These are phyloP conservation scores for Thermomucor indicae-seudaticae DNA, from an alignment of 371 early-diverging fungal species.

Conservation along the genomic window DNA sequence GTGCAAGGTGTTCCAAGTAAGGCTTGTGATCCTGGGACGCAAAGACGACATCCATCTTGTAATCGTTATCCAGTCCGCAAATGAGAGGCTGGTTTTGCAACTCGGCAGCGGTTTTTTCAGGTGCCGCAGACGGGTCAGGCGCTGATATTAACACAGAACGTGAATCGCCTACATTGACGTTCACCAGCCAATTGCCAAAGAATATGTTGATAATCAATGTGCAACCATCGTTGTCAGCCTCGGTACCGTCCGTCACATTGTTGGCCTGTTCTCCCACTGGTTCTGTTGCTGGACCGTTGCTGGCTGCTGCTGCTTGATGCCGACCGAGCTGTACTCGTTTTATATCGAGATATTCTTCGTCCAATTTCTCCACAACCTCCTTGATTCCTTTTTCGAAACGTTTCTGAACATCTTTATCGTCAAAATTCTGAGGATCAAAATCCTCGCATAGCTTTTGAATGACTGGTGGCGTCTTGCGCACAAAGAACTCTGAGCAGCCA, in stretches of 20 bases:
- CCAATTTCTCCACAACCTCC: slow-evolving; percentile 44
- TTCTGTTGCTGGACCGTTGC: not conserved
- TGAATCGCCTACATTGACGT: slow-evolving; percentile 82
- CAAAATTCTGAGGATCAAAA: slow-evolving; percentile 37
- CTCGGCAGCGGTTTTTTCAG: slow-evolving; percentile 3
- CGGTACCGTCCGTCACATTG: not conserved
- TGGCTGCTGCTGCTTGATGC: slow-evolving; percentile 3
- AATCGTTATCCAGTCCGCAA: slow-evolving; percentile 26
- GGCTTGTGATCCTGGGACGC: slow-evolving; percentile 66
- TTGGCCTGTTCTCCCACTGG: not conserved
- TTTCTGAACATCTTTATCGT: slow-evolving; percentile 31
- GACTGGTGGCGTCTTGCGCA: slow-evolving; percentile 46
- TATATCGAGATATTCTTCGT: slow-evolving; percentile 51
- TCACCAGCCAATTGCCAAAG: slow-evolving; percentile 69
- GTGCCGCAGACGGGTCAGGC: slow-evolving; percentile 26
- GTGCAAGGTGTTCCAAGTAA: slow-evolving; percentile 58
- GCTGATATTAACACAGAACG: slow-evolving; percentile 62
- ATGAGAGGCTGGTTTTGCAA: slow-evolving; percentile 1
- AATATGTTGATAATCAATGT: slow-evolving; percentile 74
- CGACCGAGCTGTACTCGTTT: slow-evolving; percentile 37
- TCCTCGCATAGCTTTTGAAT: slow-evolving; percentile 46
- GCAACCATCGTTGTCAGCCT: slow-evolving; percentile 76
- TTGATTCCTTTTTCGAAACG: slow-evolving; percentile 46
- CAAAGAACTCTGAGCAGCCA: slow-evolving; percentile 61
- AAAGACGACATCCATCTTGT: slow-evolving; percentile 58